Evolutionary conservation across 495 filamentous ascomycete genomes (phyloP).

Genomic region (Hypoxylon fuscum): DNA sequence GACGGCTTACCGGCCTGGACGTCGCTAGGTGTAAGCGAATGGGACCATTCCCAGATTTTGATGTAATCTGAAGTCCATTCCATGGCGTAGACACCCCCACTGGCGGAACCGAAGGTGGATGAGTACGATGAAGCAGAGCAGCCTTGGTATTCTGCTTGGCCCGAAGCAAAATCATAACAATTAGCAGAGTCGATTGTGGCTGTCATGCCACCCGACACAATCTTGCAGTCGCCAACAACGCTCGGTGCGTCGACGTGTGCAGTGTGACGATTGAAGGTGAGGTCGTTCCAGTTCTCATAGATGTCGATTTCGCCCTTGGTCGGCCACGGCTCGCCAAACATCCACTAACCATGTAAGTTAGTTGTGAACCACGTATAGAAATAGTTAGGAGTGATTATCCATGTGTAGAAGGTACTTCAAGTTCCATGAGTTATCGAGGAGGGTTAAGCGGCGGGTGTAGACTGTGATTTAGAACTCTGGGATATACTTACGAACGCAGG

Average conservation of each 20-base stretch:
- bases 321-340: constrained; percentile 80
- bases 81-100: constrained; percentile 77
- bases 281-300: constrained; percentile 81
- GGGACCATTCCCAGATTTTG: constrained; percentile 79
- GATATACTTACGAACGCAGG: constrained; percentile 53
- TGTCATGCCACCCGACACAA: constrained; percentile 57
- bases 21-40: constrained; percentile 53
- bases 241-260: constrained; percentile 72
- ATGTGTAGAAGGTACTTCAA: too few relatives aligned
- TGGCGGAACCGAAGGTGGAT: constrained; percentile 68
- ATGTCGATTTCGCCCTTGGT: constrained; percentile 86
- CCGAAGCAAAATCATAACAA: constrained; percentile 59
- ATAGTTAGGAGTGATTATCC: too few relatives aligned
- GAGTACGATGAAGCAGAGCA: constrained; percentile 54
- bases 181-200: constrained; percentile 59
- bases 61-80: constrained; percentile 73
- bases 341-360: constrained; percentile 64
- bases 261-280: constrained; percentile 70
- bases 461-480: not conserved
- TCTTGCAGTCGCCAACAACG: constrained; percentile 66
- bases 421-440: too few relatives aligned
- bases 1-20: constrained; percentile 67
- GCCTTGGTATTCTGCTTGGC: constrained; percentile 46
- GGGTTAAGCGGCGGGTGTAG: too few relatives aligned
- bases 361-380: not conserved